Evolutionary conservation across 805 yeast species (phyloP).

Genomic region (Sporopachydermia lactativora): DNA sequence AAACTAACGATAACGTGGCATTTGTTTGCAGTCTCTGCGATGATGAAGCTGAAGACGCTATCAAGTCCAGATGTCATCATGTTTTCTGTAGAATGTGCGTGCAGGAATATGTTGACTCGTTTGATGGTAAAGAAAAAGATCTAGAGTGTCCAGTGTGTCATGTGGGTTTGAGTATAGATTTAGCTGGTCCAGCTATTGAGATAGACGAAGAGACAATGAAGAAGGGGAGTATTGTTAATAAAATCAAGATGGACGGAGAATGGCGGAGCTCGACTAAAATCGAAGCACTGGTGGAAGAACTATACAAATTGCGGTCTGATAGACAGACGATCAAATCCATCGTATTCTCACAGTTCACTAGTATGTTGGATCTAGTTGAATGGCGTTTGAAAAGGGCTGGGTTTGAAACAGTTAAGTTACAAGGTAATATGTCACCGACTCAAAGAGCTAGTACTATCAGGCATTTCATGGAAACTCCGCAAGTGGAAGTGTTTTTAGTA

Average conservation of each 20-base stretch:
- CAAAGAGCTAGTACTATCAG: constrained; percentile 88
- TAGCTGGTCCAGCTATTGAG: constrained; percentile 74
- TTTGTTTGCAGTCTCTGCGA: constrained; percentile 82
- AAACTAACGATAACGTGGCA: constrained; percentile 23
- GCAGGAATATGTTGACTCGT: constrained; percentile 78
- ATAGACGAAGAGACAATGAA: constrained; percentile 31
- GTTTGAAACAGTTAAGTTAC: constrained; percentile 82
- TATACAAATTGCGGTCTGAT: constrained; percentile 77
- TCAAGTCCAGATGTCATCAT: constrained; percentile 89
- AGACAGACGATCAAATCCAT: constrained; percentile 84
- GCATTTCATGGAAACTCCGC: constrained; percentile 84
- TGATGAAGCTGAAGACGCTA: constrained; percentile 97
- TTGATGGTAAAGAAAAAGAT: constrained; percentile 39
- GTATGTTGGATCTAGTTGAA: constrained; percentile 90
- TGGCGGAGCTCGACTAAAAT: constrained; percentile 96
- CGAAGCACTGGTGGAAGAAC: constrained; percentile 89
- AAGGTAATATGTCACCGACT: constrained; percentile 93
- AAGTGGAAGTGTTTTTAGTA: constrained; percentile 86
- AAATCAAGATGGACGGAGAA: constrained; percentile 63
- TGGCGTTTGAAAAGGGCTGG: constrained; percentile 96
- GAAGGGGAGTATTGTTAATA: constrained; percentile 58
- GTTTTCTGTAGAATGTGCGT: constrained; percentile 87
- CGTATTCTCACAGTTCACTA: constrained; percentile 94
- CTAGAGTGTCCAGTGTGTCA: constrained; percentile 95
- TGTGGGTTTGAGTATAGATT: constrained; percentile 79